phyloP scores from a whole-genome alignment of 805 yeast genomes.

The Danielia oregonensis region DNA sequence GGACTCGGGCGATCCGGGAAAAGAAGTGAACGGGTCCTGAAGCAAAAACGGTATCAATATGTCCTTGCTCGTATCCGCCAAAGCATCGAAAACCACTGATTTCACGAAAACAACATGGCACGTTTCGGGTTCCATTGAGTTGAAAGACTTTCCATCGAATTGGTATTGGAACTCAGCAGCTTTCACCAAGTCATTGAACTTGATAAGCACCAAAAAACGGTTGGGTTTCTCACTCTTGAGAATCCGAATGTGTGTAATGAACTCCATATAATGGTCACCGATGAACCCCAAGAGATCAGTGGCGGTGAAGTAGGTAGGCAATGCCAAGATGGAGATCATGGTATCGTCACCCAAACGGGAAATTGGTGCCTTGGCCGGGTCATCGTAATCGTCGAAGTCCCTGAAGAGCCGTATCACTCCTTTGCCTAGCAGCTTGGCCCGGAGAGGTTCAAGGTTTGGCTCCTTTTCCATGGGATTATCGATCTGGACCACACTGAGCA shows the following conservation, averaged over 20 bases:
- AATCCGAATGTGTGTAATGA: constrained; percentile 69
- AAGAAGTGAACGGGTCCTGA: constrained; percentile 66
- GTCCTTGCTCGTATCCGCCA: constrained; percentile 12
- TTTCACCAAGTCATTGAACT: constrained; percentile 52
- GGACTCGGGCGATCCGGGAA: constrained; percentile 5
- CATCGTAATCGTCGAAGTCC: constrained; percentile 36
- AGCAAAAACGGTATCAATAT: constrained; percentile 59
- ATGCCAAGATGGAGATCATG: constrained; percentile 75
- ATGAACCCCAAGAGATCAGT: constrained; percentile 80
- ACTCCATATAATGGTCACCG: constrained; percentile 54
- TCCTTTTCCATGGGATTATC: constrained; percentile 13
- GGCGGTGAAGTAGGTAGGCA: constrained; percentile 84
- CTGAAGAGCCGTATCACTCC: constrained; percentile 71
- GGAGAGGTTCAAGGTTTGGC: constrained; percentile 41
- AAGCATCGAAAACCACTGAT: constrained; percentile 43
- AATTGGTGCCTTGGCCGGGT: constrained; percentile 7
- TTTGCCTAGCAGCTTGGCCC: constrained; percentile 63
- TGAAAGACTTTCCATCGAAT: constrained; percentile 73
- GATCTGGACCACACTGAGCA: constrained; percentile 25
- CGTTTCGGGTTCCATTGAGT: constrained; percentile 83
- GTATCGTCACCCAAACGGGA: constrained; percentile 49
- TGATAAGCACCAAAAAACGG: constrained; percentile 73
- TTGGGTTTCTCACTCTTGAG: constrained; percentile 62
- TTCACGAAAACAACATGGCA: constrained; percentile 77
- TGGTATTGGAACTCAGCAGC: constrained; percentile 64